These are phyloP conservation scores for Ustilago hordei DNA, from an alignment of 1,284 basidiomycete genomes.

Conservation along the genomic window DNA sequence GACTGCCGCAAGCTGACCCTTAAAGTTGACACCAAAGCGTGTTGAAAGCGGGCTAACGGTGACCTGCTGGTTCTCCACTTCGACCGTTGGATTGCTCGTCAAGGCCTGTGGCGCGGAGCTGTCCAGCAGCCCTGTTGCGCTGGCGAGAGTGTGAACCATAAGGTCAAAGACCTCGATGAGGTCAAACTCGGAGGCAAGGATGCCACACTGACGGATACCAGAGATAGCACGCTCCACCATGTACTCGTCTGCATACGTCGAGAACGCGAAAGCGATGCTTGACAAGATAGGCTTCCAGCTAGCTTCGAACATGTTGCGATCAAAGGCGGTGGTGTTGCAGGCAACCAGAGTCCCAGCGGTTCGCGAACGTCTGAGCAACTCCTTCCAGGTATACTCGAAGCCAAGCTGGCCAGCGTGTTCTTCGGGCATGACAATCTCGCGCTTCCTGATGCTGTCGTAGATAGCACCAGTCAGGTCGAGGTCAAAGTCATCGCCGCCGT, in stretches of 20 bases:
- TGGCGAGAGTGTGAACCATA: slow-evolving; percentile 83
- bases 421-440: slow-evolving; percentile 97
- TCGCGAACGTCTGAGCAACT: slow-evolving; percentile 84
- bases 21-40: slow-evolving; percentile 93
- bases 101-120: slow-evolving; percentile 54
- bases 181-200: slow-evolving; percentile 86
- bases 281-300: slow-evolving; percentile 93
- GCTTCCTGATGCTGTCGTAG: slow-evolving; percentile 92
- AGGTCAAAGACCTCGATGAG: slow-evolving; percentile 97
- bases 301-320: slow-evolving; percentile 90
- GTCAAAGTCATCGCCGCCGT: slow-evolving; percentile 86
- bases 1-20: slow-evolving; percentile 94
- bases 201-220: slow-evolving; percentile 95
- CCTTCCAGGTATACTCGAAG: slow-evolving; percentile 99
- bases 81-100: slow-evolving; percentile 87
- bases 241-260: slow-evolving; percentile 94
- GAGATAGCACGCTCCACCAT: slow-evolving; percentile 93
- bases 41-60: slow-evolving; percentile 93
- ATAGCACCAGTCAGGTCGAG: slow-evolving; percentile 86
- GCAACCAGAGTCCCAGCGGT: slow-evolving; percentile 83
- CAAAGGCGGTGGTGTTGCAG: slow-evolving; percentile 83
- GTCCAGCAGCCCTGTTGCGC: slow-evolving; percentile 60
- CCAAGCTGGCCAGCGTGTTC: slow-evolving; percentile 96
- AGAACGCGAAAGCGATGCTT: slow-evolving; percentile 75
- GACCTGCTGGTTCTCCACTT: slow-evolving; percentile 88